Conservation (phyloP, 2,329 filamentous ascomycete genomes). For the Gnomoniopsis sp. region DNA sequence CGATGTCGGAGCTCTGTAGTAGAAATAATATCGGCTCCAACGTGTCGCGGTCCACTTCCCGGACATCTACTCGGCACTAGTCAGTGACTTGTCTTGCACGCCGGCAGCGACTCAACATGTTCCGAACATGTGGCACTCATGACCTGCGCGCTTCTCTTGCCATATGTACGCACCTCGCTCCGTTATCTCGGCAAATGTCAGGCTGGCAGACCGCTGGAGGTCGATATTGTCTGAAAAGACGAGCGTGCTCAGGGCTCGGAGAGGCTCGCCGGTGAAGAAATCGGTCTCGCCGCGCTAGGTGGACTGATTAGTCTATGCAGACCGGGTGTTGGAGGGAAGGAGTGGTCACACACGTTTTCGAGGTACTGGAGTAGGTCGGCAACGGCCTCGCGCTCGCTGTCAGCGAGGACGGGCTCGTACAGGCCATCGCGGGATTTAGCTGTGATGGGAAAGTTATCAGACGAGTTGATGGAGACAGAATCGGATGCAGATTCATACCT, state of each 20-base stretch:
- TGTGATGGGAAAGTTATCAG: constrained; percentile 29
- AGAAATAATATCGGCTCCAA: constrained; percentile 95
- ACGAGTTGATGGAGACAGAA: constrained; percentile 10
- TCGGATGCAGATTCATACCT: constrained; percentile 32
- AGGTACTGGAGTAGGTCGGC: constrained; percentile 93
- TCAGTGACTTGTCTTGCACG: constrained; percentile 10
- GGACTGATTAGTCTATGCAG: constrained; percentile 27
- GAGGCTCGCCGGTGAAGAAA: constrained; percentile 94
- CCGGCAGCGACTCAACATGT: neutral
- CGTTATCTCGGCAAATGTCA: constrained; percentile 98
- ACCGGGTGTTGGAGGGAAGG: neutral
- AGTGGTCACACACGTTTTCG: constrained; percentile 71
- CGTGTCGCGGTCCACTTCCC: constrained; percentile 91
- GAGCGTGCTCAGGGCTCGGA: constrained; percentile 88
- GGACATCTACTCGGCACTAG: constrained; percentile 66
- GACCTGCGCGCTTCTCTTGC: neutral
- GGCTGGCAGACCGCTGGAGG: constrained; percentile 90
- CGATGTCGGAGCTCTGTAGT: constrained; percentile 90
- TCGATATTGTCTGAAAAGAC: constrained; percentile 99
- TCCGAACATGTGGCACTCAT: neutral
- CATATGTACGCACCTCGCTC: constrained; percentile 73
- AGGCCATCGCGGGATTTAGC: constrained; percentile 76
- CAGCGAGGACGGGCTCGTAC: constrained; percentile 84
- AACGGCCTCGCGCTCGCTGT: constrained; percentile 95
- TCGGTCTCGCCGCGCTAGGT: constrained; percentile 93